These are phyloP conservation scores for Craspedostauros australis DNA, from an alignment of 108 stramenopile genomes.

Conservation along the genomic window DNA sequence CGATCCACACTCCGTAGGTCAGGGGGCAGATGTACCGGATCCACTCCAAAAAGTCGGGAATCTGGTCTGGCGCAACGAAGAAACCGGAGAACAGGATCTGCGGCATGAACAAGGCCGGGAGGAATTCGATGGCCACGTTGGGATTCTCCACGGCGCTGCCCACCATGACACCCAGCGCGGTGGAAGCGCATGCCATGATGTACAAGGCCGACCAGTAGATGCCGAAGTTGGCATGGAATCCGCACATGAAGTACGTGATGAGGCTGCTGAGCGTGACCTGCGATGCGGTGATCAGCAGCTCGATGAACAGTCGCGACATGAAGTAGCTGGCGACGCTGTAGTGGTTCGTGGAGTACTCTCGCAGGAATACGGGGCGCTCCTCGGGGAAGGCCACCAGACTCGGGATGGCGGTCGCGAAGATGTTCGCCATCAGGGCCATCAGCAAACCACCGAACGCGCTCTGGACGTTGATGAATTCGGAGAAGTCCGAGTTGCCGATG, in stretches of 20 bases:
- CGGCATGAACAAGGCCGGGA: slow-evolving; percentile 63
- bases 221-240: slow-evolving; percentile 27
- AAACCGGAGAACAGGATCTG: slow-evolving; percentile 75
- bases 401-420: slow-evolving; percentile 54
- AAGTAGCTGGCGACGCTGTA: slow-evolving; percentile 66
- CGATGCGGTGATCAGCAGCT: slow-evolving; percentile 28
- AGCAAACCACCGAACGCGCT: slow-evolving; percentile 51
- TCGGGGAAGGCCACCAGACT: slow-evolving; percentile 38
- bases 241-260: slow-evolving; percentile 40
- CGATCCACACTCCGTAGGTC: slow-evolving; percentile 44
- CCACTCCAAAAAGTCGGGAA: slow-evolving; percentile 52
- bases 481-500: slow-evolving; percentile 5
- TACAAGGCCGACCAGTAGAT: slow-evolving; percentile 21
- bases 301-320: slow-evolving; percentile 30
- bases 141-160: slow-evolving; percentile 49
- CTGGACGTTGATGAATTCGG: slow-evolving; percentile 26
- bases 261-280: slow-evolving; percentile 19
- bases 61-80: slow-evolving; percentile 29
- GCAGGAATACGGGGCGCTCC: slow-evolving; percentile 53
- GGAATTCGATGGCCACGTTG: slow-evolving; percentile 47
- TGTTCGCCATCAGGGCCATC: slow-evolving; percentile 27
- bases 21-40: slow-evolving; percentile 69
- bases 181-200: slow-evolving; percentile 32
- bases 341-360: slow-evolving; percentile 79
- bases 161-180: slow-evolving; percentile 45